Conservation (phyloP, 2,329 filamentous ascomycete genomes). For the Botryotinia narcissicola region DNA sequence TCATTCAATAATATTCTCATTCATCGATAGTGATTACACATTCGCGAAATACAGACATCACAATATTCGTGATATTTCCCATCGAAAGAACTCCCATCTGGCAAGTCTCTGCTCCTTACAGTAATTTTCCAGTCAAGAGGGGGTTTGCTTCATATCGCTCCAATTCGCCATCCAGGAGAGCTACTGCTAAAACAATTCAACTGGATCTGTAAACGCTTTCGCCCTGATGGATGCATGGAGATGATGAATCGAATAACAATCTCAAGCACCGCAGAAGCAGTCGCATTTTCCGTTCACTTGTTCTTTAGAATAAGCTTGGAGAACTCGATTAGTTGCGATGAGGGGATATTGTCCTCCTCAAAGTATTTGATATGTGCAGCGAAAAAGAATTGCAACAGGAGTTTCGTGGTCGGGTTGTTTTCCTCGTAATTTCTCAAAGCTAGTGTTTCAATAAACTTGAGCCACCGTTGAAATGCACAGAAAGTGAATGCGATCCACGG, state of each 20-base stretch:
- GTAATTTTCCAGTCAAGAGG: slow-evolving; percentile 27
- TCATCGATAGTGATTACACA: slow-evolving; percentile 33
- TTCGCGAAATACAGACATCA: slow-evolving; percentile 31
- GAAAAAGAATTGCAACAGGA: slow-evolving; percentile 10
- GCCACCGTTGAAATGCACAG: slow-evolving; percentile 30
- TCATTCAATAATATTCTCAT: slow-evolving; percentile 32
- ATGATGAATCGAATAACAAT: slow-evolving; percentile 24
- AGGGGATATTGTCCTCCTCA: background rate
- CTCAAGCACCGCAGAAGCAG: background rate
- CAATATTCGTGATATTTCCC: slow-evolving; percentile 27
- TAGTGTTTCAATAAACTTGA: slow-evolving; percentile 27
- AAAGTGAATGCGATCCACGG: slow-evolving; percentile 21
- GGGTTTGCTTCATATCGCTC: slow-evolving; percentile 27
- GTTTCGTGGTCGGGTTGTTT: background rate
- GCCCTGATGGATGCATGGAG: slow-evolving; percentile 22
- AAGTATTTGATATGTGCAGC: slow-evolving; percentile 2
- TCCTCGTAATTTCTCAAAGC: background rate
- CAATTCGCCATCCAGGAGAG: slow-evolving; percentile 26
- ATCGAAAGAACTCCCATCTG: slow-evolving; percentile 21
- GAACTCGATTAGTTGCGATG: slow-evolving; percentile 1
- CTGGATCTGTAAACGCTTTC: slow-evolving; percentile 11
- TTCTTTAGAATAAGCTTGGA: background rate
- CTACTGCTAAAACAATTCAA: slow-evolving; percentile 19
- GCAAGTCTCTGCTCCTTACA: background rate
- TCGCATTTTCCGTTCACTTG: background rate